Evolutionary conservation across 768 basidiomycete genomes (phyloP), one percentile per base, ranked within the genome.

Genomic region (Podaxis pistillaris): DNA sequence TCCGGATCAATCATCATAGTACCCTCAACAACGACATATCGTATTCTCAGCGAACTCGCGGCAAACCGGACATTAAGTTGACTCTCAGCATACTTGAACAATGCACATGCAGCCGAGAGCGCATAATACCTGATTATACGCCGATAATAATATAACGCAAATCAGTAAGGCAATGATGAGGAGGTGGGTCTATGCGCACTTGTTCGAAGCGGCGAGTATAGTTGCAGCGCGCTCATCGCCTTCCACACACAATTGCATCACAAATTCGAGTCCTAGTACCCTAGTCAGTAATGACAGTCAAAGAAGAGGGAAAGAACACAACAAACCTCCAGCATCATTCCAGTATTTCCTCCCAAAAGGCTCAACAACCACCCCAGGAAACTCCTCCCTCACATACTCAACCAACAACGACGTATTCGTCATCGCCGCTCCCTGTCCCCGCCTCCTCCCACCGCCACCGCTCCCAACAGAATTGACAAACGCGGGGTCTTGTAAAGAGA

Each of bases 1-100:
- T 95, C 95, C 0, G 87, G 82, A 70, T 98, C 97, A 65, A 99
- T 90, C 83, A 97, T 83, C 90, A 98, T 92, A 0, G 93, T 96
- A 0, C 96, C 96, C 71, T 96, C 92, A 0, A 91, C 87, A 1
- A 91, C 85, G 1, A 85, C 78, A 68, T 90, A 95, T 22, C 85
- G 81, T 59, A 94, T 92, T 37, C 87, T 82, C 24, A 94, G 77
- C 8, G 93, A 93, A 3, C 76, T 79, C 0, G 82, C 73, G 1
- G 91, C 81, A 71, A 91, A 98, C 13, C 86, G 83, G 0, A 83
- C 85, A 65, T 91, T 90, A 56, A 90, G 74, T 55, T 84, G 83
- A 1, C 75, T 74, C 69, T 96, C 92, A 22, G 89, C 82, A 68
- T 93, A 86, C 72, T 93, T 94, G 81, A 98, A 94, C 15, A 98